Percentiles rank a stretch among this genome's conserved stretches.
phyloP scores from a whole-genome alignment of 208 protist species.

The Vickermania spadyakhi region DNA sequence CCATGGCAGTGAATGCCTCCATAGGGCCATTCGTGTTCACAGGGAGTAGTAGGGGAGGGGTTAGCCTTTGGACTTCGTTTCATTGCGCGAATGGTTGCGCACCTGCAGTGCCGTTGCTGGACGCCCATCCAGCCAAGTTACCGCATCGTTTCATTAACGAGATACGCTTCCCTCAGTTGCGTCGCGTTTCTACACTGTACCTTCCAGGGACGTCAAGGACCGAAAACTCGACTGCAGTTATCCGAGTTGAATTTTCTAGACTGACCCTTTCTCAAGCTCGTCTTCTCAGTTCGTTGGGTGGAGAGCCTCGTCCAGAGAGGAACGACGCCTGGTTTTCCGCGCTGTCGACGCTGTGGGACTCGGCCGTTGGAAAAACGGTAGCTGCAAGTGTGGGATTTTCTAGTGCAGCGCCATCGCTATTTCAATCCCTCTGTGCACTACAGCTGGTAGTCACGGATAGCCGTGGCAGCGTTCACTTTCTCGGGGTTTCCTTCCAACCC shows the following conservation, averaged over 20 bases:
- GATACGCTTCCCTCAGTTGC: background rate
- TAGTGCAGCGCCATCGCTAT: no score
- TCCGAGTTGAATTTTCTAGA: no score
- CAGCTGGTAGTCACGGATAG: background rate
- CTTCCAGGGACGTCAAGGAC: no score
- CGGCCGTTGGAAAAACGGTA: background rate
- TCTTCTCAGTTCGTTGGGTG: no score
- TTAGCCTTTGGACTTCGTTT: conserved; percentile 12
- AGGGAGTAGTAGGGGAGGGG: conserved; percentile 26
- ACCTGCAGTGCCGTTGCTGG: background rate
- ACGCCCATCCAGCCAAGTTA: background rate
- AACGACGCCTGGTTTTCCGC: background rate
- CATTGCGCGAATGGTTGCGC: background rate
- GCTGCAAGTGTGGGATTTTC: background rate
- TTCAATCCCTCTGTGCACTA: background rate
- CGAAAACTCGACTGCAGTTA: no score
- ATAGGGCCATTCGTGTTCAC: conserved; percentile 50
- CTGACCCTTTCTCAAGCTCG: no score
- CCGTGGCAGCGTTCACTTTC: background rate
- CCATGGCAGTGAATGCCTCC: conserved; percentile 24
- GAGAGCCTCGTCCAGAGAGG: no score
- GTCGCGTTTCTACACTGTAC: background rate
- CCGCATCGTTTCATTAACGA: background rate
- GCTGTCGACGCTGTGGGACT: background rate
- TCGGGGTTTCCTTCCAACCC: background rate